Evolutionary conservation across 345 rosid species (phyloP).

Genomic region (Hirschfeldia incana): DNA sequence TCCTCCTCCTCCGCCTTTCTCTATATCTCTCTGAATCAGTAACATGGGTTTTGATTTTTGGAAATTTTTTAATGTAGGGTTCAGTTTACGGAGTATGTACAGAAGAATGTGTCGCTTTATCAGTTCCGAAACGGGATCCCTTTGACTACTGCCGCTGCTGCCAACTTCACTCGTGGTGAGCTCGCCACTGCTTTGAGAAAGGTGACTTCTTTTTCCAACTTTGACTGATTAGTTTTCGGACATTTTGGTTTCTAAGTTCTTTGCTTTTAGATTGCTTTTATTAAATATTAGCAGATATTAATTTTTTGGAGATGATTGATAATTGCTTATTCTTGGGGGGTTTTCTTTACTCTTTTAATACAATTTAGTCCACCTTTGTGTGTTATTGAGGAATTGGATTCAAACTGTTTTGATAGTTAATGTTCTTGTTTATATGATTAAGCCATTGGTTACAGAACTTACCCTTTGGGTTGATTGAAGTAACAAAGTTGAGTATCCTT

Average conservation of each 20-base stretch:
- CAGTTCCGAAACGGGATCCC: slow-evolving; percentile 95
- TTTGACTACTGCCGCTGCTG: slow-evolving; percentile 85
- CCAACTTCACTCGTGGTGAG: slow-evolving; percentile 90
- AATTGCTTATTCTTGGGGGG: not conserved
- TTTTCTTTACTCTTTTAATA: not conserved
- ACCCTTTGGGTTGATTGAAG: not conserved
- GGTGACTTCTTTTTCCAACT: slow-evolving; percentile 60
- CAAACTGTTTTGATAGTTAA: not conserved
- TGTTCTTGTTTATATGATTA: not conserved
- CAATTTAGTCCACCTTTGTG: not conserved
- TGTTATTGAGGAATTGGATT: not conserved
- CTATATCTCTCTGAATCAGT: not conserved
- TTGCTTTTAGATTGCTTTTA: not conserved
- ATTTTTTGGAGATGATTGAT: not conserved
- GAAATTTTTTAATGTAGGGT: slow-evolving; percentile 45
- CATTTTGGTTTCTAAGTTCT: not conserved
- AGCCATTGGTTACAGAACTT: not conserved
- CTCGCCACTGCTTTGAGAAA: slow-evolving; percentile 95
- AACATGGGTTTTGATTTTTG: not conserved
- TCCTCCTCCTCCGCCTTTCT: not conserved
- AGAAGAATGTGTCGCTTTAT: slow-evolving; percentile 92
- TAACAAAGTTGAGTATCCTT: not conserved
- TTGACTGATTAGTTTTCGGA: no score
- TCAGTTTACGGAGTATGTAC: slow-evolving; percentile 94
- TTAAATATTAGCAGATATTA: not conserved